phyloP scores from a whole-genome alignment of 495 filamentous ascomycete genomes.

The Lentithecium fluviatile region DNA sequence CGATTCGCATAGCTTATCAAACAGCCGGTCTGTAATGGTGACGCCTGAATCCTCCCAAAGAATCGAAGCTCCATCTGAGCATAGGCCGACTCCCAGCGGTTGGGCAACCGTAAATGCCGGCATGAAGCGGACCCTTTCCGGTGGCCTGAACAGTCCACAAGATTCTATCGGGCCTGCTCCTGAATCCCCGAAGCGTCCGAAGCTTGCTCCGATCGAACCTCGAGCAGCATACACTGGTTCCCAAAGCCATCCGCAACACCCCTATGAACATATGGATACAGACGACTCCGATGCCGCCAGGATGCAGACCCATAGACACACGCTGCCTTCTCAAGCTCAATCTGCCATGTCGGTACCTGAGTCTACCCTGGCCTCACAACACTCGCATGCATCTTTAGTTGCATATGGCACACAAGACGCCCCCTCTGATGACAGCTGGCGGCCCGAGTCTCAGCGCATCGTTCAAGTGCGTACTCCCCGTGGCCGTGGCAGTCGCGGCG shows the following conservation, averaged over 20 bases:
- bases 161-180: constrained; percentile 10
- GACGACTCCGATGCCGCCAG: constrained; percentile 32
- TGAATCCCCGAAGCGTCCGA: constrained; percentile 43
- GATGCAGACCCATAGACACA: constrained; percentile 27
- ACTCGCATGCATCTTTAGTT: constrained; percentile 22
- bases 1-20: too few species aligned
- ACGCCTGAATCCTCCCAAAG: constrained; percentile 26
- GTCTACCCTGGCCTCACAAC: constrained; percentile 12
- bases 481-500: constrained; percentile 30
- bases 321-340: constrained; percentile 27
- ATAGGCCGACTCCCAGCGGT: constrained; percentile 17
- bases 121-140: constrained; percentile 31
- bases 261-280: constrained; percentile 35
- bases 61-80: constrained; percentile 10
- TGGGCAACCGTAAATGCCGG: constrained; percentile 39
- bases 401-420: constrained; percentile 37
- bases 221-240: constrained; percentile 20
- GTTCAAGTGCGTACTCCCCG: constrained; percentile 24
- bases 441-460: constrained; percentile 38
- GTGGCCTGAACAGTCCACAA: constrained; percentile 24
- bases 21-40: constrained; percentile 2
- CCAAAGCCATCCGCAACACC: constrained; percentile 14
- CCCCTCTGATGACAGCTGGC: constrained; percentile 42
- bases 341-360: constrained; percentile 20
- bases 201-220: constrained; percentile 41